These are phyloP conservation scores for Silene latifolia DNA, from an alignment of 148 eudicot genomes.

Conservation along the genomic window DNA sequence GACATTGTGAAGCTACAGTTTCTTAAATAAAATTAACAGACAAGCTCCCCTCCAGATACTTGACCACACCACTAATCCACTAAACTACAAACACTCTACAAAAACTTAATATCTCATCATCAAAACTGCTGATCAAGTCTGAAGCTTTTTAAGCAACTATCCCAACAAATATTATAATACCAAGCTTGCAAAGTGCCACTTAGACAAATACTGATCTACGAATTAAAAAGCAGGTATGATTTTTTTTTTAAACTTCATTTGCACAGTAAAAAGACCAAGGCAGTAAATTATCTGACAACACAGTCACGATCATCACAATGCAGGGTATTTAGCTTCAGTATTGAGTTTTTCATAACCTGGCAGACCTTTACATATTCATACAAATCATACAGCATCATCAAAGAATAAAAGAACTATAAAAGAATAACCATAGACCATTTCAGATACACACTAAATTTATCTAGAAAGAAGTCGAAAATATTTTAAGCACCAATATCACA, in stretches of 20 bases:
- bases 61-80: no score
- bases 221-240: neutral
- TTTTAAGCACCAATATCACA: constrained; percentile 8
- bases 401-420: neutral
- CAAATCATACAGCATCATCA: neutral
- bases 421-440: neutral
- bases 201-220: neutral
- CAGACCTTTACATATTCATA: neutral
- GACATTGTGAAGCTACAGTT: no score
- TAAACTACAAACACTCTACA: no score
- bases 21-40: no score
- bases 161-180: no score
- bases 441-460: neutral
- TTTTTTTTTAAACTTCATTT: neutral
- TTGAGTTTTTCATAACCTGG: neutral
- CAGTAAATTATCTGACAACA: neutral
- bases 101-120: no score
- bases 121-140: no score
- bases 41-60: no score
- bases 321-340: neutral
- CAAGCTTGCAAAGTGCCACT: neutral
- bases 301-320: neutral
- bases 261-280: no score
- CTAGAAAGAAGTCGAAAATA: neutral
- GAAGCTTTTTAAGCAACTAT: no score